These are phyloP conservation scores for Ziziphus jujuba DNA, from an alignment of 306 rosid genomes.

Conservation along the genomic window DNA sequence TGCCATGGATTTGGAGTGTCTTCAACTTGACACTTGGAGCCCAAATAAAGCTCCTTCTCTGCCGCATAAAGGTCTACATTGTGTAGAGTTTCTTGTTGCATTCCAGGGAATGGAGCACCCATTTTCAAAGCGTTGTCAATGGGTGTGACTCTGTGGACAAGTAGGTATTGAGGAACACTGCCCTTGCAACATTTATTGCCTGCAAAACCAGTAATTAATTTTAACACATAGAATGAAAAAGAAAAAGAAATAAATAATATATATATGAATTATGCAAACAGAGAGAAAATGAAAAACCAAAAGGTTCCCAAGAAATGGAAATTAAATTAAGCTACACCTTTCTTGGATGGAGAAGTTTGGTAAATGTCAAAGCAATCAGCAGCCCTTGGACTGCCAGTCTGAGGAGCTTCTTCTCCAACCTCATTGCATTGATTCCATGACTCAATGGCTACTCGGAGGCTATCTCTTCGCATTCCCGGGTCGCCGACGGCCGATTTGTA, in stretches of 20 bases:
- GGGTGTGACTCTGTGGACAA: constrained; percentile 51
- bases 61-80: constrained; percentile 35
- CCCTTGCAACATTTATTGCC: no score
- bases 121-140: constrained; percentile 40
- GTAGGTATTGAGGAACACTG: constrained; percentile 18
- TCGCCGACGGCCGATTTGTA: constrained; percentile 55
- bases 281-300: neutral
- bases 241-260: no score
- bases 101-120: constrained; percentile 40
- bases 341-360: constrained; percentile 9
- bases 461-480: constrained; percentile 55
- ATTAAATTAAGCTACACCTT: constrained; percentile 16
- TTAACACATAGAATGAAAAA: no score
- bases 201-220: no score
- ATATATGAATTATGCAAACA: no score
- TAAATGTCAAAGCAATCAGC: constrained; percentile 55
- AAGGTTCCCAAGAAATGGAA: neutral
- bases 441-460: constrained; percentile 53
- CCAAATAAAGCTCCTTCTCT: constrained; percentile 47
- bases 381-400: constrained; percentile 59
- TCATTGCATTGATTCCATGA: constrained; percentile 77
- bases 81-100: constrained; percentile 24
- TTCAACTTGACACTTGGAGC: constrained; percentile 44
- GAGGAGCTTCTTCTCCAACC: constrained; percentile 52
- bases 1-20: constrained; percentile 58